Percentiles rank a stretch among this genome's conserved stretches.
Conservation (phyloP, 345 rosid genomes). For the Arabidopsis suecica region DNA sequence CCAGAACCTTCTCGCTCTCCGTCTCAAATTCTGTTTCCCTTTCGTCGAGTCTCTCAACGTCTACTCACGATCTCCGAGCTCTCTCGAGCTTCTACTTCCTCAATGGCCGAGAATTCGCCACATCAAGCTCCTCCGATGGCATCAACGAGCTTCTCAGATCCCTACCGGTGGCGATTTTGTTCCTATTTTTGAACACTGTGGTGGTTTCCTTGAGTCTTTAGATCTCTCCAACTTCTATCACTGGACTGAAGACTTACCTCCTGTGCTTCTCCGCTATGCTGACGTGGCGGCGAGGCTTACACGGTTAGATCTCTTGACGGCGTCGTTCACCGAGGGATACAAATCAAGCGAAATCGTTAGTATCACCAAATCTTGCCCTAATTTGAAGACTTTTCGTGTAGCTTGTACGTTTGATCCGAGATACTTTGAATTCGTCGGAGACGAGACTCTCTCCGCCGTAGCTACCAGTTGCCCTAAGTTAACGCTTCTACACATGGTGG, state of each 20-base stretch:
- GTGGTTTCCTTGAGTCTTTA: constrained; percentile 45
- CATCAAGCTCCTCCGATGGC: constrained; percentile 88
- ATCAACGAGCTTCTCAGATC: constrained; percentile 57
- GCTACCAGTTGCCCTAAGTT: constrained; percentile 67
- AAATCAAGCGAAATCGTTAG: constrained; percentile 67
- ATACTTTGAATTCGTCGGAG: constrained; percentile 73
- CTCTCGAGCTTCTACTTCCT: constrained; percentile 59
- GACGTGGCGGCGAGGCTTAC: constrained; percentile 52
- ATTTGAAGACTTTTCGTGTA: constrained; percentile 57
- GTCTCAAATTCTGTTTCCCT: constrained; percentile 65
- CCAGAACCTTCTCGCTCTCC: constrained; percentile 56
- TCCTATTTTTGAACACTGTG: constrained; percentile 61
- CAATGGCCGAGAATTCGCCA: constrained; percentile 67
- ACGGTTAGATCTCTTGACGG: constrained; percentile 68
- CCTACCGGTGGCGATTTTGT: constrained; percentile 62
- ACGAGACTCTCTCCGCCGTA: constrained; percentile 68
- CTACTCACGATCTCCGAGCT: constrained; percentile 62
- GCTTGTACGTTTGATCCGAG: constrained; percentile 84
- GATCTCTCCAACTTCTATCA: constrained; percentile 81
- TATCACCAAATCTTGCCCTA: constrained; percentile 67
- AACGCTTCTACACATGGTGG: constrained; percentile 68
- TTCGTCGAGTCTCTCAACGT: constrained; percentile 52
- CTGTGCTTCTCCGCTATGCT: constrained; percentile 63
- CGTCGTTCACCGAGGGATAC: constrained; percentile 73
- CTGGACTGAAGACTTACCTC: constrained; percentile 94